phyloP scores from a whole-genome alignment of 1,284 basidiomycete species.

The Trametes versicolor region DNA sequence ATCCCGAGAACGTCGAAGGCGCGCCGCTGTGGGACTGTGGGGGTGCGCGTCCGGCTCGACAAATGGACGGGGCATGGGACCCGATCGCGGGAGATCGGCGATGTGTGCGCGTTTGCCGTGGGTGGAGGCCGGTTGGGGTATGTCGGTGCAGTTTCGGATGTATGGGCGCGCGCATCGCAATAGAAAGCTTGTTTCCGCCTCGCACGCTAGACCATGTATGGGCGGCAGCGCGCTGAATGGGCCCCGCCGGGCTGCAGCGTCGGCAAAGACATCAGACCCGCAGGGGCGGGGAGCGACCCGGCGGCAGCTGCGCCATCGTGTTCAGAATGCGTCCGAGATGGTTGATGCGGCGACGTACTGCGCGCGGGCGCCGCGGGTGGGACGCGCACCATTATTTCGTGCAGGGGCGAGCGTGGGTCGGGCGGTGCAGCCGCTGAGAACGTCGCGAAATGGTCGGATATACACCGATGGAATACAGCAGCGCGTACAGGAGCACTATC shows the following conservation, averaged over 20 bases:
- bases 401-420: conserved; percentile 11
- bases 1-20: conserved; percentile 18
- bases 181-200: conserved; percentile 35
- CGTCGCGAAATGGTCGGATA: conserved; percentile 34
- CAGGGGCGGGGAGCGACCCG: neutral
- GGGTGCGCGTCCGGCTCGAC: conserved; percentile 14
- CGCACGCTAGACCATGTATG: conserved; percentile 33
- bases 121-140: conserved; percentile 30
- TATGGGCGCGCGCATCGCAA: conserved; percentile 24
- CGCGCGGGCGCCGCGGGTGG: neutral
- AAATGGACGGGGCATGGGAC: conserved; percentile 16
- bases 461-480: conserved; percentile 34
- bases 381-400: conserved; percentile 8
- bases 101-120: conserved; percentile 32
- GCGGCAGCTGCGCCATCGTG: conserved; percentile 9
- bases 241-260: conserved; percentile 5
- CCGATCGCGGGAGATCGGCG: conserved; percentile 29
- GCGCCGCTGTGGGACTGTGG: conserved; percentile 21
- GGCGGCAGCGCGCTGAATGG: conserved; percentile 21
- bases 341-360: conserved; percentile 16
- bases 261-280: too few species aligned
- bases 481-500: conserved; percentile 16
- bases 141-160: conserved; percentile 35
- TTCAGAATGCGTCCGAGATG: conserved; percentile 17
- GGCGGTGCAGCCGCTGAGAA: conserved; percentile 26